These are phyloP conservation scores for Plasmodium inui DNA, from an alignment of 169 alveolate genomes.

Conservation along the genomic window DNA sequence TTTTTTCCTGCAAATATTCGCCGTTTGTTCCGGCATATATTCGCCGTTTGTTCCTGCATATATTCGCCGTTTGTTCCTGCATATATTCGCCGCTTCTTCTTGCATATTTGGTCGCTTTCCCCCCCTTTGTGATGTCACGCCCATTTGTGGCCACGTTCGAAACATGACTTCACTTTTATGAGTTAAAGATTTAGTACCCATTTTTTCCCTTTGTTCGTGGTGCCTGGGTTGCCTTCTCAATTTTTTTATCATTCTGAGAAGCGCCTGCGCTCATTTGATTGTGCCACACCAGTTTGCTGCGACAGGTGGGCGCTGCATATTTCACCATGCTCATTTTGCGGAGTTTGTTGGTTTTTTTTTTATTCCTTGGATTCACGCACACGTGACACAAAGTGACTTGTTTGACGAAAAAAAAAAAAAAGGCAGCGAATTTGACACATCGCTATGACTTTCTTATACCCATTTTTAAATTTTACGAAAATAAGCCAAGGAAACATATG, in stretches of 20 bases:
- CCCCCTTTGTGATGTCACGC: background rate
- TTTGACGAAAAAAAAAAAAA: conserved; percentile 2
- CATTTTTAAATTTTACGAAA: conserved; percentile 1
- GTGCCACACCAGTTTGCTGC: background rate
- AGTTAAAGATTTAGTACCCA: background rate
- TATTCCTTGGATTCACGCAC: background rate
- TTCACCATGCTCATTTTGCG: background rate
- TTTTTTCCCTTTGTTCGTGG: background rate
- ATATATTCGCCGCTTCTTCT: background rate
- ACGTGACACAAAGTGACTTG: background rate
- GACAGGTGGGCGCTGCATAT: background rate
- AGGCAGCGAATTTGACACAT: background rate
- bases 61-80: background rate
- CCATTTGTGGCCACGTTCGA: background rate
- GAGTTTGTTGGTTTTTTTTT: background rate
- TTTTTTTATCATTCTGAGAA: background rate
- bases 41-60: background rate
- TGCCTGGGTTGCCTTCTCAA: background rate
- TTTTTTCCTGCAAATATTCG: background rate
- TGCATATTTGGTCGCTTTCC: background rate
- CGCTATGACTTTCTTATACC: background rate
- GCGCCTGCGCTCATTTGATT: background rate
- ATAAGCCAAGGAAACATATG: background rate
- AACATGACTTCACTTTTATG: background rate
- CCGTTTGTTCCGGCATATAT: background rate